Evolutionary conservation across 208 protist species (phyloP).

Genomic region (Leishmania tropica): DNA sequence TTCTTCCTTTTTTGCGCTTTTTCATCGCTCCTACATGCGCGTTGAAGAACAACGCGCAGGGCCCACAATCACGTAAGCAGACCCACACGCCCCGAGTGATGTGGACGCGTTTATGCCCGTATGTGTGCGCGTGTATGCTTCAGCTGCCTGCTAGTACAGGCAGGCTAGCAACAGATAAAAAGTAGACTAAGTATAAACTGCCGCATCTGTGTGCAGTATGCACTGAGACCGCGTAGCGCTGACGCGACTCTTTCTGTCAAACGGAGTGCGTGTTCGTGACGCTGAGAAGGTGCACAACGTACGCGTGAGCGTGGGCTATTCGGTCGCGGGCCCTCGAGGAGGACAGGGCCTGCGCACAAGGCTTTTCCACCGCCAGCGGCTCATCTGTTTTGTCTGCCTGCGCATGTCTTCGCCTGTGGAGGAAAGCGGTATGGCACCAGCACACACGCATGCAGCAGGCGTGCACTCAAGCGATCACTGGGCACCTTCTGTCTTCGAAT

Average conservation of each 20-base stretch:
- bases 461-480: too few species aligned
- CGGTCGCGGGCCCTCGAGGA: background rate
- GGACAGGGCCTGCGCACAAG: background rate
- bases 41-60: background rate
- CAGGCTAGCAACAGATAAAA: background rate
- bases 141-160: background rate
- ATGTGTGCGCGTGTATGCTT: background rate
- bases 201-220: background rate
- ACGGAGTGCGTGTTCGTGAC: too few species aligned
- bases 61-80: background rate
- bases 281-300: background rate
- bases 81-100: background rate
- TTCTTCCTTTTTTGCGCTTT: background rate
- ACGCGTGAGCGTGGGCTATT: background rate
- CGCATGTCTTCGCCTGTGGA: background rate
- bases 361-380: background rate
- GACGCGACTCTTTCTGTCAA: background rate
- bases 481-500: background rate
- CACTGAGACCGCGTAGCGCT: background rate
- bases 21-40: background rate
- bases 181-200: background rate
- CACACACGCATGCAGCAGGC: background rate
- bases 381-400: background rate
- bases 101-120: background rate
- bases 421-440: background rate